Evolutionary conservation across 129 eudicot species (phyloP).

Genomic region (Flaveria trinervia): DNA sequence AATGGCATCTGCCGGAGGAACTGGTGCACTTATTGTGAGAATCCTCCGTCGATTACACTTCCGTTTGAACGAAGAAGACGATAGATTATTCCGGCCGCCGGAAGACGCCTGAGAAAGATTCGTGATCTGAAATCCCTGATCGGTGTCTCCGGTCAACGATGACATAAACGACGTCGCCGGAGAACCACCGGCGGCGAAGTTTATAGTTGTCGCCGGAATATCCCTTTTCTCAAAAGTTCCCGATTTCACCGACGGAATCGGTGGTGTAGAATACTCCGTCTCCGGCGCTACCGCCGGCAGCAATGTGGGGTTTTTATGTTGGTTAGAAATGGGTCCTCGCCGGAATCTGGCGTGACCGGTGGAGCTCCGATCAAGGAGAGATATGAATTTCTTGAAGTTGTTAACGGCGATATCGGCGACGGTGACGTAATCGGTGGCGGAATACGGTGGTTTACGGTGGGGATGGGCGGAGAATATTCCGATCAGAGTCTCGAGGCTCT

Average conservation of each 20-base stretch:
- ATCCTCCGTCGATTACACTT: slow-evolving; percentile 84
- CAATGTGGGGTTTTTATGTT: not conserved
- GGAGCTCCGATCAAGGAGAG: slow-evolving; percentile 62
- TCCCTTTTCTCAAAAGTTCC: slow-evolving; percentile 51
- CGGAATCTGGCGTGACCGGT: slow-evolving; percentile 98
- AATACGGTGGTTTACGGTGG: slow-evolving; percentile 29
- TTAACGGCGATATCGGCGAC: slow-evolving; percentile 77
- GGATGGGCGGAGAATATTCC: slow-evolving; percentile 57
- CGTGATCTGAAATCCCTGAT: slow-evolving; percentile 76
- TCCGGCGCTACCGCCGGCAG: not conserved
- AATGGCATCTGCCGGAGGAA: slow-evolving; percentile 85
- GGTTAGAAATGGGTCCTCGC: slow-evolving; percentile 56
- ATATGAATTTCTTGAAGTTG: slow-evolving; percentile 78
- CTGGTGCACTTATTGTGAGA: slow-evolving; percentile 58
- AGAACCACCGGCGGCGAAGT: slow-evolving; percentile 46
- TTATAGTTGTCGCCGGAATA: slow-evolving; percentile 53
- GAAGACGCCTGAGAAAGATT: slow-evolving; percentile 72
- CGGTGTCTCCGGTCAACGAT: slow-evolving; percentile 74
- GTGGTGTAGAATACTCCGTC: no score
- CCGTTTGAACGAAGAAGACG: slow-evolving; percentile 75
- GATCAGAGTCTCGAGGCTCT: slow-evolving; percentile 77
- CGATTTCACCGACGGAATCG: slow-evolving; percentile 25
- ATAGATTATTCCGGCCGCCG: slow-evolving; percentile 64
- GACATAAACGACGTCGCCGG: slow-evolving; percentile 71
- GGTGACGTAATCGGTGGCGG: slow-evolving; percentile 48